Evolutionary conservation across 306 rosid genomes (phyloP).

Genomic region (Astragalus membranaceus): DNA sequence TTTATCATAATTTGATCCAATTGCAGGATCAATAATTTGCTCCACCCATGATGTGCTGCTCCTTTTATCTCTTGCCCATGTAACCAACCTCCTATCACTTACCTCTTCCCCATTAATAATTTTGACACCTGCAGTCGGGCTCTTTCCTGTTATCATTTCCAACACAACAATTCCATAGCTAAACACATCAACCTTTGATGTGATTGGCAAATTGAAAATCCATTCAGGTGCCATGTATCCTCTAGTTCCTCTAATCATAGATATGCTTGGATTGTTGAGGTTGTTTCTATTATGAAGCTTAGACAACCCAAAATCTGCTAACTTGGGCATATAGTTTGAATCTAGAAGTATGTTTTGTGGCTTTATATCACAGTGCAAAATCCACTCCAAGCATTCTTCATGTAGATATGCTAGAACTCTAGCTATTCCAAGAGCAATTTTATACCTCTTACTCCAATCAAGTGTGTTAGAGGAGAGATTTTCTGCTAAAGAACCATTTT

Average conservation of each 20-base stretch:
- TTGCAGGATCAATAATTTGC: slow-evolving; percentile 29
- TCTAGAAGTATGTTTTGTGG: slow-evolving; percentile 24
- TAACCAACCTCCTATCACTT: background rate
- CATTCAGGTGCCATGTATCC: slow-evolving; percentile 30
- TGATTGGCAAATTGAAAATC: background rate
- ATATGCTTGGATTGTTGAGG: background rate
- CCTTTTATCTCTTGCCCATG: slow-evolving; percentile 36
- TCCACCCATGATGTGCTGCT: slow-evolving; percentile 5
- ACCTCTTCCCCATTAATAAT: background rate
- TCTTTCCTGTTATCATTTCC: background rate
- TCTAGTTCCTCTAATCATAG: slow-evolving; percentile 23
- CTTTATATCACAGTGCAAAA: slow-evolving; percentile 27
- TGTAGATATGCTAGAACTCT: slow-evolving; percentile 25
- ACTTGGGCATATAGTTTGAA: slow-evolving; percentile 18
- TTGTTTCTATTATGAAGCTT: slow-evolving; percentile 11
- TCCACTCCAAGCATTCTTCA: slow-evolving; percentile 28
- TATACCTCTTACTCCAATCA: slow-evolving; percentile 20
- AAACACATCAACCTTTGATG: too few relatives aligned
- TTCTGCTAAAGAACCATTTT: slow-evolving; percentile 27
- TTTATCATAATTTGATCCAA: slow-evolving; percentile 18
- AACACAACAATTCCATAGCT: too few relatives aligned
- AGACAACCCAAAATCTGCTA: slow-evolving; percentile 28
- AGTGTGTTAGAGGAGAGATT: slow-evolving; percentile 1
- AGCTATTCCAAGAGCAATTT: slow-evolving; percentile 20
- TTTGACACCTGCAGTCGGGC: background rate